phyloP scores from a whole-genome alignment of 805 yeast genomes.

The Sungouiozyma ichnusensis region DNA sequence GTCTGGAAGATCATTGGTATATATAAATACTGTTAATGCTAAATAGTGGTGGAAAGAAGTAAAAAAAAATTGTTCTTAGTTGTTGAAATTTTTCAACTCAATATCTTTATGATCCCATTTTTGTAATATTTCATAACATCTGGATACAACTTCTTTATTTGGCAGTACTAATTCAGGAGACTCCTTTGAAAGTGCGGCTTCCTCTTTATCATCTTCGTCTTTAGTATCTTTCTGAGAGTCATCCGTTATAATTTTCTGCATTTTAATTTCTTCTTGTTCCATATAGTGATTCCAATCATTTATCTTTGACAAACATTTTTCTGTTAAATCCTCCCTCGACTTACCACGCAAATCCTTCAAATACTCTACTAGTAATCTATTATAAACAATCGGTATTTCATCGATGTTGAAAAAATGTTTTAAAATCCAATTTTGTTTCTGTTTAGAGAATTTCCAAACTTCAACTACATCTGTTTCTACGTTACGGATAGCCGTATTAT shows the following conservation, averaged over 20 bases:
- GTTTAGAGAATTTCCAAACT: constrained; percentile 30
- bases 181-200: constrained; percentile 2
- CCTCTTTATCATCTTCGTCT: constrained; percentile 6
- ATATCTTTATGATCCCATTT: constrained; percentile 8
- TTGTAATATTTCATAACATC: constrained; percentile 14
- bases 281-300: constrained; percentile 20
- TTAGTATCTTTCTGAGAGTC: constrained; percentile 6
- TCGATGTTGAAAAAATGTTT: constrained; percentile 22
- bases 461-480: constrained; percentile 14
- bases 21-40: neutral
- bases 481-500: constrained; percentile 4
- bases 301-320: constrained; percentile 14
- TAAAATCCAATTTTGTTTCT: constrained; percentile 29
- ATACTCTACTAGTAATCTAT: constrained; percentile 21
- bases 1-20: too few species aligned
- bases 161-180: constrained; percentile 12
- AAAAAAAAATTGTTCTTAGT: neutral
- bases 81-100: constrained; percentile 9
- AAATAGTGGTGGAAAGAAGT: neutral
- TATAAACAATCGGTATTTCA: constrained; percentile 21
- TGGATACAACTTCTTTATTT: constrained; percentile 15
- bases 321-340: constrained; percentile 13
- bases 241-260: constrained; percentile 6
- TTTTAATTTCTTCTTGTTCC: constrained; percentile 17
- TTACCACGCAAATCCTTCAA: constrained; percentile 22